Base-by-base conservation (phyloP, 768 basidiomycete genomes). In the Leccinellum rugosiceps region DNA sequence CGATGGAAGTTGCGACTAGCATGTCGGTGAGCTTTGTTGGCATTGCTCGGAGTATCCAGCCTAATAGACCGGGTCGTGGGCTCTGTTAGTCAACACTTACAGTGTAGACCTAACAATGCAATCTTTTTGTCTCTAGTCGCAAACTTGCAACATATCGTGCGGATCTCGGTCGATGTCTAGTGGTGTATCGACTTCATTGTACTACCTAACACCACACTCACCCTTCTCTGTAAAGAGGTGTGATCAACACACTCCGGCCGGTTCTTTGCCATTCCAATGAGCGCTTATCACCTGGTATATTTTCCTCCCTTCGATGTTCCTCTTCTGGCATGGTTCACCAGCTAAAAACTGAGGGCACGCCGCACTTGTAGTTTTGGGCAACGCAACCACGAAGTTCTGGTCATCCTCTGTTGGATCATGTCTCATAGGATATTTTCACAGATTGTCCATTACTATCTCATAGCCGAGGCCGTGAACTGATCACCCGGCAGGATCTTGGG, bases 1-100 rank as follows among this genome's bases (percentile, higher is more conserved):
- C 4, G 92, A 98, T 72, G 94, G 93, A 17, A 85, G 88, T 46
- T 98, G 95, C 69, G 93, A 95, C 78, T 94, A 72, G 60, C 45
- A 10, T 30, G 15, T n/a, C 21, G 30, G 65, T 69, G 52, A 56
- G 61, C 49, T 50, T 17, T 14, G 26, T 31, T 38, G 17, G 19
- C 26, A 7, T n/a, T 26, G 9, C 21, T 17, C 32, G 0, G 19
- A 52, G 31, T 30, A 19, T 8, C 32, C 32, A 14, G 45, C 15
- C n/a, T 64, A 1, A 60, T n/a, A 30, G 25, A 54, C 47, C 7
- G 15, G 5, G 5, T 6, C 2, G 7, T 28, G 19, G 46, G 54
- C 2, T 25, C 28, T 45, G 19, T 13, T 1, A 28, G 19, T 17
- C 17, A 45, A 28, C 17, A 23, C 14, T 3, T 3, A 1, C 31